Percentiles rank a stretch among this genome's conserved stretches.
Conservation (phyloP, 2,329 filamentous ascomycete species). For the Neofusicoccum sp. region DNA sequence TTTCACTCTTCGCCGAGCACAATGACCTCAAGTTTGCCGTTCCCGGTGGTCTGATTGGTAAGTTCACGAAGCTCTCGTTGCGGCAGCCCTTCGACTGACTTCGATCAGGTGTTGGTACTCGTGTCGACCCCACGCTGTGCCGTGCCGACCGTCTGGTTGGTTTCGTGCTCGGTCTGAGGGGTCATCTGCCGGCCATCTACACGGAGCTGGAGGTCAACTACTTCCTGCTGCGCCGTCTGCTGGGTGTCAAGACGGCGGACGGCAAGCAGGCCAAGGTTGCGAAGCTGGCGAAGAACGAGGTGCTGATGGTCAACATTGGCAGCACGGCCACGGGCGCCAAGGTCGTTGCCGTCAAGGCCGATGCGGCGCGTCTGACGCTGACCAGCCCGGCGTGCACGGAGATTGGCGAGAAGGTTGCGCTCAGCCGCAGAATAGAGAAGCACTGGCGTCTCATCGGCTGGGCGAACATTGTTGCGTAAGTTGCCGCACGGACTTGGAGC, state of each 20-base stretch:
- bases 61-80: slow-evolving; percentile 15
- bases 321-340: slow-evolving; percentile 97
- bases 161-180: slow-evolving; percentile 94
- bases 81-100: neutral
- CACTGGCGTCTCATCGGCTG: slow-evolving; percentile 73
- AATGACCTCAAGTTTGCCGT: slow-evolving; percentile 99
- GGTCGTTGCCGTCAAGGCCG: slow-evolving; percentile 94
- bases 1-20: slow-evolving; percentile 94
- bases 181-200: slow-evolving; percentile 93
- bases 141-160: slow-evolving; percentile 98
- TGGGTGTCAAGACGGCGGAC: slow-evolving; percentile 96
- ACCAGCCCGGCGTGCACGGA: slow-evolving; percentile 96
- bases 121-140: slow-evolving; percentile 96
- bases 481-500: slow-evolving; percentile 15
- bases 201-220: slow-evolving; percentile 99
- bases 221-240: slow-evolving; percentile 89
- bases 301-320: slow-evolving; percentile 99
- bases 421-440: slow-evolving; percentile 97
- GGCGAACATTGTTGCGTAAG: slow-evolving; percentile 48
- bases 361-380: slow-evolving; percentile 91
- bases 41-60: slow-evolving; percentile 87
- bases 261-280: slow-evolving; percentile 99
- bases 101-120: slow-evolving; percentile 77
- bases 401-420: slow-evolving; percentile 95
- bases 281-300: slow-evolving; percentile 97